Base-by-base conservation (phyloP, 768 basidiomycete species). In the Pleurotus pulmonarius region DNA sequence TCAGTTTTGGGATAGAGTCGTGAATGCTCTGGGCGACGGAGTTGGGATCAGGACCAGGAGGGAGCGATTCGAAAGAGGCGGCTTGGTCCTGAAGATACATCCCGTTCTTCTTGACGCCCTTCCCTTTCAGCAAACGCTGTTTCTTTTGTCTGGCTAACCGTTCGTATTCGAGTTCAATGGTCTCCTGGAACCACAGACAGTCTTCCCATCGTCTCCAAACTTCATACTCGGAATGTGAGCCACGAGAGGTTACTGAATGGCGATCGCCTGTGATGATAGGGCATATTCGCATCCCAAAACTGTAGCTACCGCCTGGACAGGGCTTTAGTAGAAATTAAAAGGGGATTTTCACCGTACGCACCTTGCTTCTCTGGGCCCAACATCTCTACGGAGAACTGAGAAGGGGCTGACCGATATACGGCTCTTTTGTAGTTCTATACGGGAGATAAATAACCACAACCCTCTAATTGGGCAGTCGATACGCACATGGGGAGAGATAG, bases 201-300 rank as follows among this genome's bases (percentile, higher is more conserved):
- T 93, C 91, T 56, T 91, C 91, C 91, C 91, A 93, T 46, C 79
- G 75, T 25, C 91, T 77, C 83, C 88, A 90, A 39, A 93, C 75
- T 11, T 87, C 86, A 63, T 93, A 92, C 57, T 84, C 83, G 7
- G 68, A 63, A 44, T 58, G 38, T 5, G 75, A 73, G 13, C 62
- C 64, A 26, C 65, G 56, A 4, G 79, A 77, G 16, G 67, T 74
- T 26, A 70, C 58, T 16, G 80, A 81, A 7, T 18, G 47, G 26
- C 16, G 29, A 46, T 56, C 78, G 25, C 38, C 38, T 8, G 24
- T 63, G 38, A 62, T 60, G 54, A 82, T 66, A 12, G 86, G 76
- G 39, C 66, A 73, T 25, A 90, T 76, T 11, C 79, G 80, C 75
- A 91, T 78, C 40, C 87, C 86, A 68, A 83, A 88, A 60, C 76